Evolutionary conservation across 1,139 yeast genomes (phyloP).

Genomic region (Yamadazyma membranifaciens): DNA sequence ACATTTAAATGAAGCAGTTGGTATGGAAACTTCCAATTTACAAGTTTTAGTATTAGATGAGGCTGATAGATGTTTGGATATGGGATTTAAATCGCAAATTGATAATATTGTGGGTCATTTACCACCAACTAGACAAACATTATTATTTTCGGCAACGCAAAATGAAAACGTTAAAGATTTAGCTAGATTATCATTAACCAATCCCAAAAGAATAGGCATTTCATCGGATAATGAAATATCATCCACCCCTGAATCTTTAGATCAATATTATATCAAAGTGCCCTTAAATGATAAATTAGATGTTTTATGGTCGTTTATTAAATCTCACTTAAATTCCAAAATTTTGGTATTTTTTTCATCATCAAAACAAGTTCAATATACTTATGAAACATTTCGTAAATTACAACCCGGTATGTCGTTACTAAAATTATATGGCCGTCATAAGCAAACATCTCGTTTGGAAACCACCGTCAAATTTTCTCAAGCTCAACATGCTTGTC

Average conservation of each 20-base stretch:
- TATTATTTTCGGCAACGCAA: conserved; percentile 91
- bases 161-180: conserved; percentile 83
- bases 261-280: conserved; percentile 75
- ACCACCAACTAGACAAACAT: conserved; percentile 84
- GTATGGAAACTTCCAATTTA: conserved; percentile 74
- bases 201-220: conserved; percentile 74
- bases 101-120: conserved; percentile 83
- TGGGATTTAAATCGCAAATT: conserved; percentile 90
- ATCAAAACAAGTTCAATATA: conserved; percentile 92
- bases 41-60: conserved; percentile 89
- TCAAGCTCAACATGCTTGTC: conserved; percentile 81
- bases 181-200: conserved; percentile 81
- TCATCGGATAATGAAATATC: conserved; percentile 49
- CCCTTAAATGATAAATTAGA: conserved; percentile 81
- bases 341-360: conserved; percentile 88
- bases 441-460: conserved; percentile 88
- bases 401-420: conserved; percentile 95
- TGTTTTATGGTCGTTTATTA: conserved; percentile 83
- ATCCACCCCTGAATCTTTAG: conserved; percentile 78
- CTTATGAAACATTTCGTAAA: conserved; percentile 86
- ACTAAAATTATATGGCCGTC: conserved; percentile 91
- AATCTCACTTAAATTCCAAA: conserved; percentile 82
- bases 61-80: conserved; percentile 93
- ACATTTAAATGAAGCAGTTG: conserved; percentile 92
- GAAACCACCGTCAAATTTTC: conserved; percentile 87